Percentiles rank a stretch among this genome's conserved stretches.
These are phyloP conservation scores for Styphnolobium japonicum DNA, from an alignment of 306 rosid species.

Conservation along the genomic window DNA sequence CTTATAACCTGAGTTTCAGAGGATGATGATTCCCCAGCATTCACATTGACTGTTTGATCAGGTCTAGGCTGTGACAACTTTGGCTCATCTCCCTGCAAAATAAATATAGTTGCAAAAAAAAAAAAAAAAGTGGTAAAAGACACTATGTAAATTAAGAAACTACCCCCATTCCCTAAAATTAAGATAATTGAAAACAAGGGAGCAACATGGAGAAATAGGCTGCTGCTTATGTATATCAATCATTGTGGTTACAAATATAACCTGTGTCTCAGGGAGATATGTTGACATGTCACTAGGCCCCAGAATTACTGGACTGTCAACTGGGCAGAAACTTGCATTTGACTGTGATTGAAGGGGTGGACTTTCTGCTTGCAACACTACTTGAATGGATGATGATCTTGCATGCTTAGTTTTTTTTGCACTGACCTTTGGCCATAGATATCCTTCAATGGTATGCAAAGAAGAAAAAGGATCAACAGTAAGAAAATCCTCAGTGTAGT, in stretches of 20 bases:
- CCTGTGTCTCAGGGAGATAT: conserved; percentile 59
- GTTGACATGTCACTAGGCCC: conserved; percentile 40
- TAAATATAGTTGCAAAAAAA: neutral
- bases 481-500: conserved; percentile 54
- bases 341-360: conserved; percentile 47
- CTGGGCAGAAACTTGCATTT: conserved; percentile 45
- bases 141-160: neutral
- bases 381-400: conserved; percentile 37
- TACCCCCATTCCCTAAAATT: neutral
- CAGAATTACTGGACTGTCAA: conserved; percentile 30
- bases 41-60: conserved; percentile 38
- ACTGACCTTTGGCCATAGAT: conserved; percentile 74
- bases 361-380: conserved; percentile 45
- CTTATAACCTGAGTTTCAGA: conserved; percentile 47
- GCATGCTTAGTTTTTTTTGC: conserved; percentile 23
- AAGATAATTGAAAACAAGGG: neutral
- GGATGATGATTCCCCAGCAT: conserved; percentile 42
- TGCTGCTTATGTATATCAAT: neutral
- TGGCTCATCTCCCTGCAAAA: conserved; percentile 45
- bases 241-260: conserved; percentile 19
- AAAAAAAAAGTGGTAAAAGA: neutral
- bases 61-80: conserved; percentile 22
- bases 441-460: conserved; percentile 67
- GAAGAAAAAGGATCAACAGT: conserved; percentile 81
- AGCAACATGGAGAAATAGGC: neutral